Conservation (phyloP, 495 filamentous ascomycete species). For the Xylaria sp. region DNA sequence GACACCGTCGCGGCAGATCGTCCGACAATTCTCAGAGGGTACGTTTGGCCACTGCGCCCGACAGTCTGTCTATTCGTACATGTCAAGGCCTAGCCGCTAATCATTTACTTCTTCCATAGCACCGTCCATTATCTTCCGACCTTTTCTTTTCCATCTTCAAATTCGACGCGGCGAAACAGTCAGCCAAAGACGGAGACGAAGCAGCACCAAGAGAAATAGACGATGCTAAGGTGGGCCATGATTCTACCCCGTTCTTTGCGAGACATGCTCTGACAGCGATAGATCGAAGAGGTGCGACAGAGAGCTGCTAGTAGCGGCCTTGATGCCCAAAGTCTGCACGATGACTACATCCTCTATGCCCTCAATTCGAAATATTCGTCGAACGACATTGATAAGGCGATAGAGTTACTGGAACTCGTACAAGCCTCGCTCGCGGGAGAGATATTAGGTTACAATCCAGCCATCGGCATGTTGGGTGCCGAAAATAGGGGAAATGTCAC, state of each 20-base stretch:
- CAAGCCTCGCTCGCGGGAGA: conserved; percentile 83
- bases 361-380: conserved; percentile 68
- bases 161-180: conserved; percentile 58
- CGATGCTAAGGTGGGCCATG: conserved; percentile 41
- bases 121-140: conserved; percentile 49
- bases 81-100: conserved; percentile 30
- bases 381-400: conserved; percentile 75
- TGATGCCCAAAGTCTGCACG: conserved; percentile 61
- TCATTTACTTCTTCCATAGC: conserved; percentile 40
- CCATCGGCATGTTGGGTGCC: conserved; percentile 78
- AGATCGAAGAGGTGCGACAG: conserved; percentile 64
- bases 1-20: conserved; percentile 56
- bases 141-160: conserved; percentile 63
- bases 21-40: conserved; percentile 59
- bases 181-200: conserved; percentile 61
- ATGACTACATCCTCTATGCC: conserved; percentile 74
- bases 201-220: conserved; percentile 55
- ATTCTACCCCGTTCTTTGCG: neutral
- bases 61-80: conserved; percentile 26
- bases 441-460: conserved; percentile 72
- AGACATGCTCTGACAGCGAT: neutral
- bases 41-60: conserved; percentile 33
- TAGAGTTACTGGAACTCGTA: conserved; percentile 75
- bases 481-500: conserved; percentile 86
- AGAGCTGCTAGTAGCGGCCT: conserved; percentile 55